phyloP scores from a whole-genome alignment of 2,329 filamentous ascomycete genomes.

The Fusarium ambrosium region DNA sequence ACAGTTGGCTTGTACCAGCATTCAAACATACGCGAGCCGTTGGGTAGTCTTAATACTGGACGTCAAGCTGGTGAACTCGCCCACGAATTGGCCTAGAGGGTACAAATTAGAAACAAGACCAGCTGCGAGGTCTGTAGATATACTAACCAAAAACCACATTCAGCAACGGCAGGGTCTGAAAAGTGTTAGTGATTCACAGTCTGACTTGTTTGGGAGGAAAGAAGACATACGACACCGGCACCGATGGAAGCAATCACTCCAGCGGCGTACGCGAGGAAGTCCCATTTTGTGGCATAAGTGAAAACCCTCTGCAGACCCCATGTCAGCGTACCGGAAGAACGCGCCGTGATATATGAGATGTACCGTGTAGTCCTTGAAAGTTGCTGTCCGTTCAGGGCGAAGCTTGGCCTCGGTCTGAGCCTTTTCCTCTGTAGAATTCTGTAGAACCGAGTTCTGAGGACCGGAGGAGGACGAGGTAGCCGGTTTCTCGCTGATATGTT shows the following conservation, averaged over 20 bases:
- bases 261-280: slow-evolving; percentile 62
- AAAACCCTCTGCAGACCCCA: slow-evolving; percentile 61
- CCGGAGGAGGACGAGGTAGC: slow-evolving; percentile 17
- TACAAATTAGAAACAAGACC: background rate
- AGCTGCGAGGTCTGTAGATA: background rate
- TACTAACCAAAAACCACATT: slow-evolving; percentile 68
- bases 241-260: slow-evolving; percentile 64
- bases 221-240: slow-evolving; percentile 56
- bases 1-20: background rate
- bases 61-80: slow-evolving; percentile 61
- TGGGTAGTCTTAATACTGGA: slow-evolving; percentile 55
- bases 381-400: slow-evolving; percentile 61
- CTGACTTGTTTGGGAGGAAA: background rate
- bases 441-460: slow-evolving; percentile 7
- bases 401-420: slow-evolving; percentile 51
- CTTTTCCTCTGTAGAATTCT: slow-evolving; percentile 44
- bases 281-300: slow-evolving; percentile 66
- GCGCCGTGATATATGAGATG: background rate
- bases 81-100: slow-evolving; percentile 58
- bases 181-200: slow-evolving; percentile 4
- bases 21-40: slow-evolving; percentile 57
- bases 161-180: slow-evolving; percentile 67
- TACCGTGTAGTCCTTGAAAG: slow-evolving; percentile 60
- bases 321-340: background rate
- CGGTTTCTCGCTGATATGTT: slow-evolving; percentile 29